These are phyloP conservation scores for Suhomyces xylopsoci DNA, from an alignment of 805 yeast species.

Conservation along the genomic window DNA sequence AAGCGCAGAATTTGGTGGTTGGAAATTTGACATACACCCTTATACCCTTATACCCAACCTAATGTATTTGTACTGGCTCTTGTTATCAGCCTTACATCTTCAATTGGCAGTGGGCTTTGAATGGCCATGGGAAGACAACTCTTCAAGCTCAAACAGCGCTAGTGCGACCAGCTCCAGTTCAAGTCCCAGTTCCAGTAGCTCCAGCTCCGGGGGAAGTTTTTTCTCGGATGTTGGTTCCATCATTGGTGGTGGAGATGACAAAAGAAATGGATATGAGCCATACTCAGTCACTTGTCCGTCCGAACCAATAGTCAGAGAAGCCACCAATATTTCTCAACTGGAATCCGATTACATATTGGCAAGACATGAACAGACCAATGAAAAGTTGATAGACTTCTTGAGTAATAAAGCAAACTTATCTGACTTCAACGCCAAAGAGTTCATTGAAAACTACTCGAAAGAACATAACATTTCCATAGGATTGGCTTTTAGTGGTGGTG, in stretches of 20 bases:
- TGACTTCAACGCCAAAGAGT: slow-evolving; percentile 31
- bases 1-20: background rate
- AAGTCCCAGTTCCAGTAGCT: slow-evolving; percentile 5
- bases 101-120: slow-evolving; percentile 9
- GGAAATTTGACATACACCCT: background rate
- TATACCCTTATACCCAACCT: background rate
- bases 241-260: background rate
- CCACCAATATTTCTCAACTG: slow-evolving; percentile 17
- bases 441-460: slow-evolving; percentile 19
- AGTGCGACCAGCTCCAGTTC: slow-evolving; percentile 1
- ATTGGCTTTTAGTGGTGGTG: slow-evolving; percentile 36
- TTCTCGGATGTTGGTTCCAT: background rate
- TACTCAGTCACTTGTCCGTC: slow-evolving; percentile 29
- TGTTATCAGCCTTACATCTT: background rate
- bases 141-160: background rate
- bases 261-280: slow-evolving; percentile 29
- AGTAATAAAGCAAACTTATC: slow-evolving; percentile 26
- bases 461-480: slow-evolving; percentile 26
- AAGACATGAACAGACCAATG: slow-evolving; percentile 28
- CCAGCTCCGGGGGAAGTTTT: slow-evolving; percentile 2
- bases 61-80: background rate
- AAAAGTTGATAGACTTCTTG: slow-evolving; percentile 26
- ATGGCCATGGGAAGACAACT: slow-evolving; percentile 21
- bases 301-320: slow-evolving; percentile 24
- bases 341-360: slow-evolving; percentile 26